These are phyloP conservation scores for Lipomyces anomalus DNA, from an alignment of 805 yeast genomes.

Conservation along the genomic window DNA sequence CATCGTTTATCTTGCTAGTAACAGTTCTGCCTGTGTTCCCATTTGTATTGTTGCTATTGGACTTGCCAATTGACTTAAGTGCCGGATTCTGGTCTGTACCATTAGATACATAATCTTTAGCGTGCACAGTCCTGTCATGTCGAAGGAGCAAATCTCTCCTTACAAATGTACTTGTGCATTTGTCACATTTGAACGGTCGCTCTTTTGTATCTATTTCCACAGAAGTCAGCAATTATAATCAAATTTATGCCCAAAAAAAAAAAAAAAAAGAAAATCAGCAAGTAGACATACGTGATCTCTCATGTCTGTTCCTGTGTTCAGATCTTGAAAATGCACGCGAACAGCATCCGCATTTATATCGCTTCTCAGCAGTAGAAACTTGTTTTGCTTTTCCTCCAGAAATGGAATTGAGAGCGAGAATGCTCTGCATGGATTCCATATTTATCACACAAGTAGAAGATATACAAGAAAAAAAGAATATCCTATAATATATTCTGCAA, in stretches of 20 bases:
- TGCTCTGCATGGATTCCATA: neutral
- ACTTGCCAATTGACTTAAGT: too few relatives aligned
- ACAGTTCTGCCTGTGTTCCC: too few relatives aligned
- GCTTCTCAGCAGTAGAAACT: constrained; percentile 22
- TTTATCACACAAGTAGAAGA: neutral
- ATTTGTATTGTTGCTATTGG: too few relatives aligned
- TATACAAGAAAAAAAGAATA: too few relatives aligned
- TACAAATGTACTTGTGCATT: constrained; percentile 68
- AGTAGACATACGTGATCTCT: constrained; percentile 47
- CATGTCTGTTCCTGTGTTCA: constrained; percentile 74
- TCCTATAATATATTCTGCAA: too few relatives aligned
- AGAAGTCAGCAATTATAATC: neutral
- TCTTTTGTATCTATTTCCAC: constrained; percentile 52
- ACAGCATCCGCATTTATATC: constrained; percentile 73
- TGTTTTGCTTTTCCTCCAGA: neutral
- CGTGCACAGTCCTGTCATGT: constrained; percentile 73
- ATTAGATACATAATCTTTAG: constrained; percentile 18
- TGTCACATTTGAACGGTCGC: constrained; percentile 68
- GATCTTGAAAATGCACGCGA: constrained; percentile 74
- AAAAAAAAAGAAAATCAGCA: neutral
- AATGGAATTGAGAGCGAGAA: neutral
- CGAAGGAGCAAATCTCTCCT: constrained; percentile 71
- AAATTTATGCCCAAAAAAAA: neutral
- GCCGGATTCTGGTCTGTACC: constrained; percentile 1
- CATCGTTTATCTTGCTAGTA: too few relatives aligned